Conservation (phyloP, 163 green algal genomes). For the Scenedesmus sp. region DNA sequence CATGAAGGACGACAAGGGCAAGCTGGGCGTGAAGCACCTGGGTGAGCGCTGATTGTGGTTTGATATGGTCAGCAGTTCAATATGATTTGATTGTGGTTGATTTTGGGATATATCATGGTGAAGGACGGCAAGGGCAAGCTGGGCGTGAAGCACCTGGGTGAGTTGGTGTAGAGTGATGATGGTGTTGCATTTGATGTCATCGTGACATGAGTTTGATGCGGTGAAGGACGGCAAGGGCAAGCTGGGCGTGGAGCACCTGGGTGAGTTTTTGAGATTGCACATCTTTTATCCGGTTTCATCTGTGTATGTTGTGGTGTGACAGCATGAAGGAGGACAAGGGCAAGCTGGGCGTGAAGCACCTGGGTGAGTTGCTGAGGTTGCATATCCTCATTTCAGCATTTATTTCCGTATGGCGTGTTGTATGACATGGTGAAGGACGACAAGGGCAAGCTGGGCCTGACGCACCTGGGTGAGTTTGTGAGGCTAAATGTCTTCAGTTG, state of each 20-base stretch:
- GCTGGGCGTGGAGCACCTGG: too few species aligned
- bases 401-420: background rate
- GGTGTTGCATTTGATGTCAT: too few species aligned
- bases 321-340: slow-evolving; percentile 91
- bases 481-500: too few species aligned
- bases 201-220: too few species aligned
- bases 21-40: slow-evolving; percentile 70
- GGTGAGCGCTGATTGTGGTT: slow-evolving; percentile 49
- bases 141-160: slow-evolving; percentile 64
- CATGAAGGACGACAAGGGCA: slow-evolving; percentile 90
- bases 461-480: slow-evolving; percentile 56
- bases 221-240: too few species aligned
- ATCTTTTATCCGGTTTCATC: background rate
- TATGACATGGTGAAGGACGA: slow-evolving; percentile 77
- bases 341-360: slow-evolving; percentile 71
- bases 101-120: slow-evolving; percentile 58
- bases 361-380: slow-evolving; percentile 52
- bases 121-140: slow-evolving; percentile 81
- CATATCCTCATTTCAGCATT: background rate
- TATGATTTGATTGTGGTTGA: background rate
- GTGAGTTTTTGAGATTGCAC: background rate
- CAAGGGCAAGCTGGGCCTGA: slow-evolving; percentile 74
- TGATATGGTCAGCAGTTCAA: background rate
- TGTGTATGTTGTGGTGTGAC: slow-evolving; percentile 53
- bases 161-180: background rate